A percentile compares a stretch with the other conserved stretches of the same genome.
phyloP scores from a whole-genome alignment of 805 yeast species.

The Debaryomyces maramus region DNA sequence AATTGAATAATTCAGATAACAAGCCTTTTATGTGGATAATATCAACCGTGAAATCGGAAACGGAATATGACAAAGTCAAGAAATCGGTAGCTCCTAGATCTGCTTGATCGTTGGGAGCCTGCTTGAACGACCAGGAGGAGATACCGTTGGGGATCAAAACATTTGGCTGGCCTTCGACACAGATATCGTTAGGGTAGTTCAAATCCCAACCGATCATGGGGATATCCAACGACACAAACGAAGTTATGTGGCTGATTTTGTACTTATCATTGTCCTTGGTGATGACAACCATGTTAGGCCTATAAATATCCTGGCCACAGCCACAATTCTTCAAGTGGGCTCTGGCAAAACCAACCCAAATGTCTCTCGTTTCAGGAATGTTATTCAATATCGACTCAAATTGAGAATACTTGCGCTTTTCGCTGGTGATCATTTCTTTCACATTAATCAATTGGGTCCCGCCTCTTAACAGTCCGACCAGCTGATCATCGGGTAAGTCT shows the following conservation, averaged over 20 bases:
- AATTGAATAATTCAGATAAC: slow-evolving; percentile 9
- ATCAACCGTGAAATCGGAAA: slow-evolving; percentile 34
- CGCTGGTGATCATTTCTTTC: slow-evolving; percentile 13
- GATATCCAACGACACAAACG: slow-evolving; percentile 29
- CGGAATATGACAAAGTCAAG: slow-evolving; percentile 32
- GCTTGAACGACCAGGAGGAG: slow-evolving; percentile 21
- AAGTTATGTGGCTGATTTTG: slow-evolving; percentile 28
- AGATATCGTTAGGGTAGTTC: slow-evolving; percentile 15
- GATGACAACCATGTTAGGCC: slow-evolving; percentile 42
- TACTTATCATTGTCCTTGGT: slow-evolving; percentile 16
- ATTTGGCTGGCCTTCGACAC: slow-evolving; percentile 21
- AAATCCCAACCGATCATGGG: slow-evolving; percentile 26
- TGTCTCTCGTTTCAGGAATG: slow-evolving; percentile 26
- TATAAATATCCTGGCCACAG: slow-evolving; percentile 43
- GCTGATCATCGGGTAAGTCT: slow-evolving; percentile 1
- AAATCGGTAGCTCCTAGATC: slow-evolving; percentile 16
- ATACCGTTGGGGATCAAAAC: slow-evolving; percentile 36
- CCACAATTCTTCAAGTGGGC: slow-evolving; percentile 45
- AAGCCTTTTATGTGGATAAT: slow-evolving; percentile 34
- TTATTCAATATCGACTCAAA: neutral
- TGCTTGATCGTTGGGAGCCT: slow-evolving; percentile 4
- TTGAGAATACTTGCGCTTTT: slow-evolving; percentile 10
- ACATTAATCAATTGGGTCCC: slow-evolving; percentile 33
- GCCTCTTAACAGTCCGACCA: slow-evolving; percentile 35
- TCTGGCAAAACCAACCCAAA: slow-evolving; percentile 50